These are phyloP conservation scores for Cucurbita ficifolia DNA, from an alignment of 306 rosid species.

Conservation along the genomic window DNA sequence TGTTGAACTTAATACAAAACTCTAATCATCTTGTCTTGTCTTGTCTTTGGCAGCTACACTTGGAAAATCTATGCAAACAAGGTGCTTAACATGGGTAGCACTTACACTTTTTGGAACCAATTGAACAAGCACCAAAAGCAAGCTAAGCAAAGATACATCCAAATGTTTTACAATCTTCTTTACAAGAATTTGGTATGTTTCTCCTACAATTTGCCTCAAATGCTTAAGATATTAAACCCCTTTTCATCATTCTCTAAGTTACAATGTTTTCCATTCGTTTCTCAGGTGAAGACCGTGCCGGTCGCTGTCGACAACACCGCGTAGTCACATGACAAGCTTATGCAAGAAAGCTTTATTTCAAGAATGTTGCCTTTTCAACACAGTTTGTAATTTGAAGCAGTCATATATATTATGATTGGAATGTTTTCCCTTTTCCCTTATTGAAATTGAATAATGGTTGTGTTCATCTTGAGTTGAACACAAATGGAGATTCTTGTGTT, in stretches of 20 bases:
- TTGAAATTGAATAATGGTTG: neutral
- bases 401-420: neutral
- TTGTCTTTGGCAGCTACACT: slow-evolving; percentile 44
- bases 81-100: slow-evolving; percentile 64
- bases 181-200: slow-evolving; percentile 51
- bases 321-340: slow-evolving; percentile 4
- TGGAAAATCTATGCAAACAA: slow-evolving; percentile 90
- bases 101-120: slow-evolving; percentile 62
- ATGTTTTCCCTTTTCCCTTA: neutral
- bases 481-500: too few species aligned
- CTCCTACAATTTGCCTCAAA: neutral
- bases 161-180: slow-evolving; percentile 59
- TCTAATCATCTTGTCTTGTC: neutral
- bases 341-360: neutral
- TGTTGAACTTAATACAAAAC: neutral
- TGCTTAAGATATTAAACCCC: neutral
- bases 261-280: neutral
- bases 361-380: neutral
- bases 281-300: slow-evolving; percentile 55
- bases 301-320: slow-evolving; percentile 37
- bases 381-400: neutral
- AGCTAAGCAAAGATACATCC: slow-evolving; percentile 81
- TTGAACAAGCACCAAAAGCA: slow-evolving; percentile 62
- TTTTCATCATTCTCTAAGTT: neutral
- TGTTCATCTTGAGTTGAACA: neutral